phyloP scores from a whole-genome alignment of 2,329 filamentous ascomycete species.

The Monilinia vaccinii-corymbosi region DNA sequence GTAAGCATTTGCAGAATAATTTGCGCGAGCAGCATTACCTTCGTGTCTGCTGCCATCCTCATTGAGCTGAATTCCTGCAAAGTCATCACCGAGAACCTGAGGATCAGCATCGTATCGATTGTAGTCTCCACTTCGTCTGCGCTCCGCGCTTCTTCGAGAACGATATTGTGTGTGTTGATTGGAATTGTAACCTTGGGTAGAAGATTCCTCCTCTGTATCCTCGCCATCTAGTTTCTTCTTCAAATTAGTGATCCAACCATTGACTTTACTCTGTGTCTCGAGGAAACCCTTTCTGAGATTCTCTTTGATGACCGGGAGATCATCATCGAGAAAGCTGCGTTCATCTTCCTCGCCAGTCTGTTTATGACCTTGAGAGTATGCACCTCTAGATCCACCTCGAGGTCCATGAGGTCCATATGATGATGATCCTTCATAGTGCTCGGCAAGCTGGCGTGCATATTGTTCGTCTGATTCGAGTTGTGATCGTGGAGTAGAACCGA shows the following conservation, averaged over 20 bases:
- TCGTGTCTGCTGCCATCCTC: slow-evolving; percentile 52
- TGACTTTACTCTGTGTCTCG: slow-evolving; percentile 89
- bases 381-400: slow-evolving; percentile 32
- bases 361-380: slow-evolving; percentile 31
- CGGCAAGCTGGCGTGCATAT: slow-evolving; percentile 85
- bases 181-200: slow-evolving; percentile 25
- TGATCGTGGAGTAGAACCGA: slow-evolving; percentile 50
- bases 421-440: slow-evolving; percentile 63
- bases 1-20: slow-evolving; percentile 20
- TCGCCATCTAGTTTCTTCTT: slow-evolving; percentile 93
- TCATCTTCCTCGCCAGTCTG: slow-evolving; percentile 60
- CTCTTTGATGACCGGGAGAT: slow-evolving; percentile 84
- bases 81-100: slow-evolving; percentile 81
- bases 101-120: slow-evolving; percentile 93
- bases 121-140: slow-evolving; percentile 73
- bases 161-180: slow-evolving; percentile 24
- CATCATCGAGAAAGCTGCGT: slow-evolving; percentile 90
- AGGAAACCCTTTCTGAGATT: slow-evolving; percentile 91
- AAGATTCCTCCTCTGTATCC: slow-evolving; percentile 45
- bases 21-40: neutral
- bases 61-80: slow-evolving; percentile 59
- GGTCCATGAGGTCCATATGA: slow-evolving; percentile 41
- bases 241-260: slow-evolving; percentile 81
- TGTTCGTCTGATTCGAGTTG: slow-evolving; percentile 87
- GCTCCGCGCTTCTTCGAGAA: slow-evolving; percentile 48